Conservation (phyloP, 495 filamentous ascomycete genomes). For the Podospora bellae-mahoneyi region DNA sequence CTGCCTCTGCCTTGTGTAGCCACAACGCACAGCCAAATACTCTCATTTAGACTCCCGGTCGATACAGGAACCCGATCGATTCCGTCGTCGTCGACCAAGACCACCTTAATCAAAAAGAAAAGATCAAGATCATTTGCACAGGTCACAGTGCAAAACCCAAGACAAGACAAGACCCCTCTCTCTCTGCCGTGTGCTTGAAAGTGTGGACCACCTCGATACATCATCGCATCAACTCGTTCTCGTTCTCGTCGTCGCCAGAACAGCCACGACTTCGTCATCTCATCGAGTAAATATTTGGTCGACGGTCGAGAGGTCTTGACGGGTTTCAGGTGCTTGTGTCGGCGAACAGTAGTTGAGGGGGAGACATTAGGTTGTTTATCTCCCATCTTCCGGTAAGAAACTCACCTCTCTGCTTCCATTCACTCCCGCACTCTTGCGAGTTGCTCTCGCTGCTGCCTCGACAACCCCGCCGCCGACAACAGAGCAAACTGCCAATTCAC, state of each 20-base stretch:
- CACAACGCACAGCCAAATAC: slow-evolving; percentile 4
- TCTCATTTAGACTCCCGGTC: slow-evolving; percentile 7
- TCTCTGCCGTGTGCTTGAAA: slow-evolving; percentile 31
- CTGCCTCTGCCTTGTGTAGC: slow-evolving; percentile 3
- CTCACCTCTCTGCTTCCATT: slow-evolving; percentile 12
- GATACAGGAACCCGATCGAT: slow-evolving; percentile 27
- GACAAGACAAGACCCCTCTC: slow-evolving; percentile 14
- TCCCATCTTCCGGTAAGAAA: slow-evolving; percentile 74
- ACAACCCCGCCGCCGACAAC: not conserved
- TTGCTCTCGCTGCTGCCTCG: not conserved
- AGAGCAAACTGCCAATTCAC: not conserved
- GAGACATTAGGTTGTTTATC: slow-evolving; percentile 99
- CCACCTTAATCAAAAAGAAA: slow-evolving; percentile 34
- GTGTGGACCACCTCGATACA: slow-evolving; percentile 15
- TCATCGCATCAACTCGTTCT: slow-evolving; percentile 10
- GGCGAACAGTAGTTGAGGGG: slow-evolving; percentile 57
- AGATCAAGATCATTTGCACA: slow-evolving; percentile 37
- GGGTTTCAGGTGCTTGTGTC: slow-evolving; percentile 23
- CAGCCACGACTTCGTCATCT: slow-evolving; percentile 9
- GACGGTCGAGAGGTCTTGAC: slow-evolving; percentile 38
- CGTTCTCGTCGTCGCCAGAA: slow-evolving; percentile 15
- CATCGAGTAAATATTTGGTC: slow-evolving; percentile 21
- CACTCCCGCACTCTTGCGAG: not conserved
- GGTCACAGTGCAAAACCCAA: slow-evolving; percentile 29
- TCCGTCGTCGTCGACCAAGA: slow-evolving; percentile 37